Percentiles rank a stretch among this genome's conserved stretches.
phyloP scores from a whole-genome alignment of 345 rosid genomes.

The Aethionema arabicum region DNA sequence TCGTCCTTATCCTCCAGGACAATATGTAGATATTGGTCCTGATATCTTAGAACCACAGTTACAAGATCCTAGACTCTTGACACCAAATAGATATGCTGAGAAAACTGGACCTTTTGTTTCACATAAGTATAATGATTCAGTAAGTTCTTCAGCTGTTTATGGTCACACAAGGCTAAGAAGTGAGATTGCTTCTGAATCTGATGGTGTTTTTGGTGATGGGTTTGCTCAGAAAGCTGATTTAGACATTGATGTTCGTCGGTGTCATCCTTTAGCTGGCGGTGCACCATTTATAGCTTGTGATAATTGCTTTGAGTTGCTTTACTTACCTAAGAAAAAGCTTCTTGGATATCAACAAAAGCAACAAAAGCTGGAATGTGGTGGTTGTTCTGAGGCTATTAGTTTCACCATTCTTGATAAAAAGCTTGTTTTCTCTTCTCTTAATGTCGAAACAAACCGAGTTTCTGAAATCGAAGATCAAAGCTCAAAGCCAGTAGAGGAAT shows the following conservation, averaged over 20 bases:
- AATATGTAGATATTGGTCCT: slow-evolving; percentile 35
- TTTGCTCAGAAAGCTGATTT: slow-evolving; percentile 36
- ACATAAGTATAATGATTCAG: slow-evolving; percentile 17
- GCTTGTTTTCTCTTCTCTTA: slow-evolving; percentile 40
- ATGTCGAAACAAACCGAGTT: slow-evolving; percentile 21
- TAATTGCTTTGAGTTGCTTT: slow-evolving; percentile 57
- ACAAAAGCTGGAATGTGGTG: slow-evolving; percentile 55
- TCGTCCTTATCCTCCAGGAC: slow-evolving; percentile 36
- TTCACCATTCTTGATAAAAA: slow-evolving; percentile 42
- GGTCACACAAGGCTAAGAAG: slow-evolving; percentile 37
- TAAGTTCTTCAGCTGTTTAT: slow-evolving; percentile 26
- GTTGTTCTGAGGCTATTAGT: slow-evolving; percentile 51
- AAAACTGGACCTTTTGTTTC: slow-evolving; percentile 19
- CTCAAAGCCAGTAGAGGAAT: slow-evolving; percentile 14
- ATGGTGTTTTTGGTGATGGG: slow-evolving; percentile 38
- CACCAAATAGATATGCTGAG: slow-evolving; percentile 19
- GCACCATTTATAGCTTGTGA: slow-evolving; percentile 65
- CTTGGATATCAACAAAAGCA: slow-evolving; percentile 30
- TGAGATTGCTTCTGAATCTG: slow-evolving; percentile 35
- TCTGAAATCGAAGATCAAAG: slow-evolving; percentile 27
- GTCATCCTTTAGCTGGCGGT: slow-evolving; percentile 57
- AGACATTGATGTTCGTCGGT: slow-evolving; percentile 34
- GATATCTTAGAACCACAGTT: slow-evolving; percentile 31
- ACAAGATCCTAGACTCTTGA: slow-evolving; percentile 39
- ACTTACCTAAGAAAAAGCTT: slow-evolving; percentile 49